These are phyloP conservation scores for Lentinula edodes DNA, from an alignment of 768 basidiomycete species.

Conservation along the genomic window DNA sequence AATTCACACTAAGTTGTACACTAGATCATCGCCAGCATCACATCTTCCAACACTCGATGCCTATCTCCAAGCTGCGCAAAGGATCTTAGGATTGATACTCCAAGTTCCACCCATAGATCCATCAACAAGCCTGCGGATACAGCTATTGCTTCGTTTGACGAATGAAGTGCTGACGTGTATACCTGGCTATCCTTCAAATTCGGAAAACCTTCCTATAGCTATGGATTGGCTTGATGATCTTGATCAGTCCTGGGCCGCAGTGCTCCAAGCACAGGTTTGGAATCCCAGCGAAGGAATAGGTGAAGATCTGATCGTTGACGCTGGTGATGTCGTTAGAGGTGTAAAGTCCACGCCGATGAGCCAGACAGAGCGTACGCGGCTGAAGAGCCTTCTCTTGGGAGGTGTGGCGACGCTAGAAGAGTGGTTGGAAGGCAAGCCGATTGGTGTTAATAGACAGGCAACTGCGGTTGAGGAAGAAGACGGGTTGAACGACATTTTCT, in stretches of 20 bases:
- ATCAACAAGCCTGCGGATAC: conserved; percentile 59
- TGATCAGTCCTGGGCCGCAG: conserved; percentile 69
- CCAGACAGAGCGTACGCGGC: conserved; percentile 69
- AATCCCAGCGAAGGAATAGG: conserved; percentile 41
- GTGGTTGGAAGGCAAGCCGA: conserved; percentile 43
- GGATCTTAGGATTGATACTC: conserved; percentile 55
- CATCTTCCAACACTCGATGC: conserved; percentile 49
- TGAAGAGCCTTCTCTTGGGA: conserved; percentile 59
- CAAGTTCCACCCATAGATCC: conserved; percentile 74
- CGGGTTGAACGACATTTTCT: conserved; percentile 60
- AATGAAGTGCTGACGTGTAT: conserved; percentile 59
- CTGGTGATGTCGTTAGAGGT: conserved; percentile 22
- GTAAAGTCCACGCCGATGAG: conserved; percentile 44
- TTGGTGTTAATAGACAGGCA: conserved; percentile 20
- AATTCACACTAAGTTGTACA: not conserved
- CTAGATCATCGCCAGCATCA: conserved; percentile 44
- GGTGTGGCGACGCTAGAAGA: conserved; percentile 62
- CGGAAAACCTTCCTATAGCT: conserved; percentile 41
- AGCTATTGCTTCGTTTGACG: conserved; percentile 67
- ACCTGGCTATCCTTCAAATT: conserved; percentile 50
- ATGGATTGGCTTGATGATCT: conserved; percentile 69
- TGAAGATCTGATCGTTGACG: conserved; percentile 36
- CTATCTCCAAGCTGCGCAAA: conserved; percentile 55
- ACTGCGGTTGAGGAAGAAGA: conserved; percentile 46
- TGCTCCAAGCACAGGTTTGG: conserved; percentile 63